Evolutionary conservation across 441 rosid genomes (phyloP).

Genomic region (Rhodomyrtus psidioides): DNA sequence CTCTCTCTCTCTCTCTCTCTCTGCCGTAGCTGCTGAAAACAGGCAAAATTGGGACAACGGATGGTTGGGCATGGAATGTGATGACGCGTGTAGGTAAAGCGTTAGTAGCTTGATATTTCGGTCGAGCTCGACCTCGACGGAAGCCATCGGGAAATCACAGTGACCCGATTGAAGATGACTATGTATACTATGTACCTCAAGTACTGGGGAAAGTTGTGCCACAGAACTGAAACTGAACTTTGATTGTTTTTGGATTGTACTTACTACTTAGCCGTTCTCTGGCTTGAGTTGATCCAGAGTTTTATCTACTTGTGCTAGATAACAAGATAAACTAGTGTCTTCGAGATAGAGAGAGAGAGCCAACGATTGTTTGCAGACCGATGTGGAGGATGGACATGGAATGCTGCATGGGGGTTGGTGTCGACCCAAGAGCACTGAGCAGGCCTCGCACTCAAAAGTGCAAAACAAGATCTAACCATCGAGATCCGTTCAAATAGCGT

Average conservation of each 20-base stretch:
- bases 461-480: background rate
- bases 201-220: background rate
- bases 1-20: background rate
- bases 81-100: background rate
- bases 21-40: background rate
- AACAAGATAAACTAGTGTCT: background rate
- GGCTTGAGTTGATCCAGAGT: background rate
- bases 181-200: background rate
- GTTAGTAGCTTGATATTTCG: background rate
- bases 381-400: background rate
- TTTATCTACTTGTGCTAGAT: background rate
- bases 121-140: background rate
- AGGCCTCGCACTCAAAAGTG: background rate
- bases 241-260: background rate
- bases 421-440: background rate
- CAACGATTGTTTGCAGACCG: background rate
- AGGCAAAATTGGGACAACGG: background rate
- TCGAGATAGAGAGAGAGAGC: background rate
- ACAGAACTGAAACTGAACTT: background rate
- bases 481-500: background rate
- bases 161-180: background rate
- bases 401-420: background rate
- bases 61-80: background rate
- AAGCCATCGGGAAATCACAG: background rate
- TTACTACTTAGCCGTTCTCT: background rate